Percentiles rank a stretch among this genome's conserved stretches.
These are phyloP conservation scores for Eimeria necatrix DNA, from an alignment of 169 alveolate genomes.

Conservation along the genomic window DNA sequence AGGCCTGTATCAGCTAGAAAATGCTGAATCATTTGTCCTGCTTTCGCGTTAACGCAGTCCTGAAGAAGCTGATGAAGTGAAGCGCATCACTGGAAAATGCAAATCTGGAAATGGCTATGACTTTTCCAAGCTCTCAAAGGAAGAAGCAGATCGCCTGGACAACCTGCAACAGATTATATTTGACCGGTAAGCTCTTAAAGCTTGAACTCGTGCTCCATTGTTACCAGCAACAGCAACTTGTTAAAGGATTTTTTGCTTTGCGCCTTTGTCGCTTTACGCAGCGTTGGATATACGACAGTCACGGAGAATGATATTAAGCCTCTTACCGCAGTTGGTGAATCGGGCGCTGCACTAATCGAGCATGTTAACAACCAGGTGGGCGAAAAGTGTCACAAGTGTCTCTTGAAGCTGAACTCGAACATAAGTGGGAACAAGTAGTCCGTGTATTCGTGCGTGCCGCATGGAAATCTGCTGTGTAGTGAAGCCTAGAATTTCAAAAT, in stretches of 20 bases:
- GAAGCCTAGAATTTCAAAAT: no score
- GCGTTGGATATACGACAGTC: slow-evolving; percentile 72
- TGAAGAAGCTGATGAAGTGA: slow-evolving; percentile 71
- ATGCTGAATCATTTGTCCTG: not conserved
- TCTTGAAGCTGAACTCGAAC: not conserved
- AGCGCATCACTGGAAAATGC: slow-evolving; percentile 70
- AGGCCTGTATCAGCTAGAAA: not conserved
- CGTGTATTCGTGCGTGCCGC: no score
- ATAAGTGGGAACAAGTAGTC: no score
- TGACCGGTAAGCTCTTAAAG: slow-evolving; percentile 44
- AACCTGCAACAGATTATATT: not conserved
- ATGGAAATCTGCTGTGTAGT: no score
- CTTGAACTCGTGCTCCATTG: not conserved
- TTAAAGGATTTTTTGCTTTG: no score
- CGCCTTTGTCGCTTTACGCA: not conserved
- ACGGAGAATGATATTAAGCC: slow-evolving; percentile 67
- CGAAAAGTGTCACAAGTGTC: not conserved
- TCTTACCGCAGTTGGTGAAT: slow-evolving; percentile 31
- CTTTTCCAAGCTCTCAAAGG: slow-evolving; percentile 62
- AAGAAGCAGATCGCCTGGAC: slow-evolving; percentile 54
- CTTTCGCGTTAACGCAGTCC: slow-evolving; percentile 49
- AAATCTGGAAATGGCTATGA: slow-evolving; percentile 56
- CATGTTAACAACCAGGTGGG: slow-evolving; percentile 76
- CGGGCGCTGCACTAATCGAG: slow-evolving; percentile 64
- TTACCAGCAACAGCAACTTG: not conserved